A percentile compares a stretch with the other conserved stretches of the same genome.
phyloP scores from a whole-genome alignment of 2,329 filamentous ascomycete species.

The Teratosphaeria pseudoeucalypti region DNA sequence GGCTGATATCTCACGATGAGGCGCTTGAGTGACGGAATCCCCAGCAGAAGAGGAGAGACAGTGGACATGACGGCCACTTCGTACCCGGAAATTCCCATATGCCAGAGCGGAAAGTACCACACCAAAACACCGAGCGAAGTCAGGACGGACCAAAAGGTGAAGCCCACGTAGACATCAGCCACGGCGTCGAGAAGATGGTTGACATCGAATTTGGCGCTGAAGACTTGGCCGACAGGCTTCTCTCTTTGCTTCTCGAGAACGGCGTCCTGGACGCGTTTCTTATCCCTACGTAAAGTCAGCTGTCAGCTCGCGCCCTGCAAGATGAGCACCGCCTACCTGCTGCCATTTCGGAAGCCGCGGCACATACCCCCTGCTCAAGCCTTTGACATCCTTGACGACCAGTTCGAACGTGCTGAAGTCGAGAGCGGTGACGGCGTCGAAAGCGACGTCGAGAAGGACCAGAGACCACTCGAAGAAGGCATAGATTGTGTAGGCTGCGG shows the following conservation, averaged over 20 bases:
- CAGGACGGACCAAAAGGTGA: conserved; percentile 89
- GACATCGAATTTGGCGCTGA: conserved; percentile 63
- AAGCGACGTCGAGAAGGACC: conserved; percentile 88
- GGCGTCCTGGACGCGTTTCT: conserved; percentile 18
- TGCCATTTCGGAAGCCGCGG: conserved; percentile 81
- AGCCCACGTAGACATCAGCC: conserved; percentile 88
- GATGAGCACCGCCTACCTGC: conserved; percentile 34
- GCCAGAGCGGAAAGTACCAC: conserved; percentile 98
- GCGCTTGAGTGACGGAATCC: conserved; percentile 57
- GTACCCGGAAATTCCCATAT: conserved; percentile 97
- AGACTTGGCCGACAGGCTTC: conserved; percentile 59
- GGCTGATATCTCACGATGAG: conserved; percentile 53
- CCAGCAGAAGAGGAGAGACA: conserved; percentile 69
- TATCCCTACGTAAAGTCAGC: conserved; percentile 13
- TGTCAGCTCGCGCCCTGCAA: conserved; percentile 4
- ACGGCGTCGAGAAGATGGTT: conserved; percentile 65
- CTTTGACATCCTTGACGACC: conserved; percentile 78
- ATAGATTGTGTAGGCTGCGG: conserved; percentile 84
- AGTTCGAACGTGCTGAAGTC: conserved; percentile 88
- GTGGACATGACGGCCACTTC: conserved; percentile 82
- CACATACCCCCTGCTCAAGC: conserved; percentile 95
- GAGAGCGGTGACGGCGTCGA: conserved; percentile 86
- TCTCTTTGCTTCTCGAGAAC: conserved; percentile 47
- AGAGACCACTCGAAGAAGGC: conserved; percentile 97
- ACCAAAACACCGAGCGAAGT: conserved; percentile 81